Conservation (phyloP, 495 filamentous ascomycete species). For the Neurospora tetrasperma region DNA sequence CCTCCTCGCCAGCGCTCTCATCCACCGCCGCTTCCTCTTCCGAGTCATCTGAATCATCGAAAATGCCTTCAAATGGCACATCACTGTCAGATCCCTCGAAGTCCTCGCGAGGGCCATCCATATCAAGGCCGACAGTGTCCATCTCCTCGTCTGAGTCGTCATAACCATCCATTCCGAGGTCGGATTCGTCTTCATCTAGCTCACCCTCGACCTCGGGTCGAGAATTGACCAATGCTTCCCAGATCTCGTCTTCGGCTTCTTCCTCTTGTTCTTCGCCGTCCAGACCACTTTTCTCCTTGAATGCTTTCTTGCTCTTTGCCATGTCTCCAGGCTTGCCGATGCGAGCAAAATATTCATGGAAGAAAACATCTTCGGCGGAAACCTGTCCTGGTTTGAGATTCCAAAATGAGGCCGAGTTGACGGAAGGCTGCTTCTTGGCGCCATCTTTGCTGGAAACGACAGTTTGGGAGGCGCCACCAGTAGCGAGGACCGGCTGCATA, state of each 20-base stretch:
- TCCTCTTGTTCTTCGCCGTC: conserved; percentile 27
- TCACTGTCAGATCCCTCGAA: conserved; percentile 31
- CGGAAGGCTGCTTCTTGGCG: conserved; percentile 37
- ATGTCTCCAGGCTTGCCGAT: conserved; percentile 51
- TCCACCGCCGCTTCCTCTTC: conserved; percentile 20
- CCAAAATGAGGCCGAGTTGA: conserved; percentile 92
- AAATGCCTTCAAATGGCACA: conserved; percentile 28
- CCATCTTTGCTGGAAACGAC: conserved; percentile 49
- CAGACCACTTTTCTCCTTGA: conserved; percentile 24
- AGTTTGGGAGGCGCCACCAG: conserved; percentile 49
- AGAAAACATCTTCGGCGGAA: conserved; percentile 87
- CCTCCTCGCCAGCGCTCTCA: conserved; percentile 20
- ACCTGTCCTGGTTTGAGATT: conserved; percentile 78
- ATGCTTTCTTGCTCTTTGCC: conserved; percentile 49
- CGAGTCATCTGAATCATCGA: conserved; percentile 33
- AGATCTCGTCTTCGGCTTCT: conserved; percentile 68
- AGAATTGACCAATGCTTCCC: conserved; percentile 72
- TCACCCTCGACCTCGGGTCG: conserved; percentile 48
- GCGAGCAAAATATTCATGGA: conserved; percentile 89
- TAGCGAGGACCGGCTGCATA: conserved; percentile 83
- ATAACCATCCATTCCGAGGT: conserved; percentile 42
- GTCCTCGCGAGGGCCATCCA: conserved; percentile 29
- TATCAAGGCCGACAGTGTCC: conserved; percentile 20
- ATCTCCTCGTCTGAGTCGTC: conserved; percentile 37
- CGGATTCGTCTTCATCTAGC: conserved; percentile 37